Percentiles rank a stretch among this genome's conserved stretches.
phyloP scores from a whole-genome alignment of 1,139 yeast species.

The Suhomyces bolitotheri region DNA sequence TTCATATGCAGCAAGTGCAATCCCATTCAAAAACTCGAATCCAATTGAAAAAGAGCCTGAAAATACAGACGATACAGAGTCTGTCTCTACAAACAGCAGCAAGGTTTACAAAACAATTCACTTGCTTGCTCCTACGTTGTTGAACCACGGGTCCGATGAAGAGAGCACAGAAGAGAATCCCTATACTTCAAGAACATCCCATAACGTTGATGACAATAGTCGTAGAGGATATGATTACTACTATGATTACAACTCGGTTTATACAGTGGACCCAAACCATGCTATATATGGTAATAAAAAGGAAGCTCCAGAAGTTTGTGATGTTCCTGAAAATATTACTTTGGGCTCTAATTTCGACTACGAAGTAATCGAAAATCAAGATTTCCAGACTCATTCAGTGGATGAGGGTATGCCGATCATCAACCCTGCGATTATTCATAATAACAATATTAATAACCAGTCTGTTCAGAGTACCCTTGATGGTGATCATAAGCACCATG shows the following conservation, averaged over 20 bases:
- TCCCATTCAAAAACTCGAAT: conserved; percentile 17
- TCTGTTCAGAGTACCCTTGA: conserved; percentile 1
- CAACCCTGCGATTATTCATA: conserved; percentile 23
- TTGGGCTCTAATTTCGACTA: conserved; percentile 45
- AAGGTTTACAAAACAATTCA: conserved; percentile 59
- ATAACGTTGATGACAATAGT: conserved; percentile 65
- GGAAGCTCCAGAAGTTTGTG: conserved; percentile 43
- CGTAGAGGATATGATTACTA: conserved; percentile 78
- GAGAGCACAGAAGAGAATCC: conserved; percentile 58
- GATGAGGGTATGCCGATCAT: conserved; percentile 23
- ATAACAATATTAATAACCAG: conserved; percentile 15
- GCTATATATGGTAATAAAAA: conserved; percentile 35
- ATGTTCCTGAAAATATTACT: conserved; percentile 46
- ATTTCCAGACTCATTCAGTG: conserved; percentile 2
- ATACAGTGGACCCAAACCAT: conserved; percentile 57
- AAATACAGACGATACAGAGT: conserved; percentile 27
- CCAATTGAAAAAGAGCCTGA: conserved; percentile 13
- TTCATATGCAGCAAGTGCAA: conserved; percentile 16
- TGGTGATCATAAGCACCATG: conserved; percentile 1
- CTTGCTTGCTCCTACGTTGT: conserved; percentile 74
- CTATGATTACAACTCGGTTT: conserved; percentile 86
- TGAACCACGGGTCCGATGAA: conserved; percentile 76
- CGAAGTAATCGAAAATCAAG: conserved; percentile 32
- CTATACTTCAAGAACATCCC: conserved; percentile 65
- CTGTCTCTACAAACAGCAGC: conserved; percentile 24